These are phyloP conservation scores for Penicillium lividum DNA, from an alignment of 495 filamentous ascomycete species.

Conservation along the genomic window DNA sequence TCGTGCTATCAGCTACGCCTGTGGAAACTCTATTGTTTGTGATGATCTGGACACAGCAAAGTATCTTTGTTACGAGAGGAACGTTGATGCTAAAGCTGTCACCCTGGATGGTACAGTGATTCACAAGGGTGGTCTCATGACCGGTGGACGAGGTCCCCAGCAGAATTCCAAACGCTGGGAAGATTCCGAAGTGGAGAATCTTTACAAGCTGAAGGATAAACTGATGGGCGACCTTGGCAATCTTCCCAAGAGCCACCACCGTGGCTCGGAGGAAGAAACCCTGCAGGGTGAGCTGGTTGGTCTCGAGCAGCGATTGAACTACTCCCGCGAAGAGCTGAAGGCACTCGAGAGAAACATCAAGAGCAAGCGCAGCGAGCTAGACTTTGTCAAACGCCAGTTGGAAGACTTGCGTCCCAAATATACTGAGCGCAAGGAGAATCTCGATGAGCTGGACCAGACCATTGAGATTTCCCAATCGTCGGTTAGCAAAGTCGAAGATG, in stretches of 20 bases:
- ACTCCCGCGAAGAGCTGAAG: slow-evolving; percentile 72
- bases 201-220: slow-evolving; percentile 70
- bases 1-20: slow-evolving; percentile 91
- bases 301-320: slow-evolving; percentile 74
- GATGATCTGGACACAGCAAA: slow-evolving; percentile 84
- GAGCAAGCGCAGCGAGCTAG: slow-evolving; percentile 82
- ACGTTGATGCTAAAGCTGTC: slow-evolving; percentile 89
- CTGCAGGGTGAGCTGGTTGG: slow-evolving; percentile 78
- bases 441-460: slow-evolving; percentile 64
- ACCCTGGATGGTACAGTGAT: slow-evolving; percentile 91
- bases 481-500: slow-evolving; percentile 84
- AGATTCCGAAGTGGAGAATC: slow-evolving; percentile 81
- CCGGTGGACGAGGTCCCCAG: slow-evolving; percentile 80
- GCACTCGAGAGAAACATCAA: slow-evolving; percentile 82
- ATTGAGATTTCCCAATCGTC: slow-evolving; percentile 71
- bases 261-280: slow-evolving; percentile 73
- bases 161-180: slow-evolving; percentile 82
- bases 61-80: slow-evolving; percentile 81
- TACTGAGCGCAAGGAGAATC: slow-evolving; percentile 63
- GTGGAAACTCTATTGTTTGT: slow-evolving; percentile 93
- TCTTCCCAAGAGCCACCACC: slow-evolving; percentile 73
- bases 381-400: slow-evolving; percentile 68
- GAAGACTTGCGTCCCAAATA: slow-evolving; percentile 77
- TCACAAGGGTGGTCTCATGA: slow-evolving; percentile 97
- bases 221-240: slow-evolving; percentile 69